phyloP scores from a whole-genome alignment of 2,329 filamentous ascomycete species.

The Paracoccidioides brasiliensis region DNA sequence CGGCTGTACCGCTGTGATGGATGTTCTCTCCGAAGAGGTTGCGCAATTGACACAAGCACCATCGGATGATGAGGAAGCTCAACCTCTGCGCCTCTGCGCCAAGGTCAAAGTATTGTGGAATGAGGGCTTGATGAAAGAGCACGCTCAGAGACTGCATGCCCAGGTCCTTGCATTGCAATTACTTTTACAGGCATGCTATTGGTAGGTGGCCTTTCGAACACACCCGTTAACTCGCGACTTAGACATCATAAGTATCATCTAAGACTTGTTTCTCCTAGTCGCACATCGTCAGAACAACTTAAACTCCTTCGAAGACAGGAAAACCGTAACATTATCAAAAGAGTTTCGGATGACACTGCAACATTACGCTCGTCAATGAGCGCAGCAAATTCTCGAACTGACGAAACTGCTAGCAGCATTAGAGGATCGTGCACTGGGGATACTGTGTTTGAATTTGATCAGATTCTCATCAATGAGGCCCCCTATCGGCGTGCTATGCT shows the following conservation, averaged over 20 bases:
- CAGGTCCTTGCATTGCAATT: constrained; percentile 28
- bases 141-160: constrained; percentile 23
- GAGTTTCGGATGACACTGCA: constrained; percentile 25
- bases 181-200: constrained; percentile 27
- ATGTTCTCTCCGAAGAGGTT: constrained; percentile 24
- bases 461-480: constrained; percentile 15
- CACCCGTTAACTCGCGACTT: not conserved
- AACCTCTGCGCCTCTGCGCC: constrained; percentile 15
- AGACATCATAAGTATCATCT: not conserved
- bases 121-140: constrained; percentile 24
- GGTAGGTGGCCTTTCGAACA: constrained; percentile 15
- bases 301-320: constrained; percentile 21
- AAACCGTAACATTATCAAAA: constrained; percentile 23
- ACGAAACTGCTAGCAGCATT: constrained; percentile 17
- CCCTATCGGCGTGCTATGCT: constrained; percentile 15
- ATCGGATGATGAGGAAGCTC: constrained; percentile 10
- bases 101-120: constrained; percentile 25
- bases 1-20: constrained; percentile 25
- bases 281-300: constrained; percentile 23
- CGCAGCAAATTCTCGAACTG: constrained; percentile 16
- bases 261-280: constrained; percentile 12
- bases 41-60: constrained; percentile 16
- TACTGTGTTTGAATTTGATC: constrained; percentile 23
- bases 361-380: constrained; percentile 21
- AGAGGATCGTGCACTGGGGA: constrained; percentile 19